Percentiles rank a stretch among this genome's conserved stretches.
phyloP scores from a whole-genome alignment of 305 asterid species.

The Fraxinus nigra region DNA sequence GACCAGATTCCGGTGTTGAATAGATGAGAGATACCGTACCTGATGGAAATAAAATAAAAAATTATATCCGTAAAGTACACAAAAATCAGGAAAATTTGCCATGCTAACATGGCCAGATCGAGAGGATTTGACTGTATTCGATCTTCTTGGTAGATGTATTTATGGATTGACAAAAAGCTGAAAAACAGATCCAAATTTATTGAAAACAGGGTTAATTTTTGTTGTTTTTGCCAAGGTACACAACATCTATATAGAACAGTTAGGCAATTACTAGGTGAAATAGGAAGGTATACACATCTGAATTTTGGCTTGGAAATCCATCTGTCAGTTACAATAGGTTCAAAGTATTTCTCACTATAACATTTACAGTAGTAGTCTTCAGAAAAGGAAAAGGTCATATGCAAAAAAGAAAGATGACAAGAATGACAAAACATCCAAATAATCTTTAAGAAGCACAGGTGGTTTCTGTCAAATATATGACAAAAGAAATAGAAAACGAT shows the following conservation, averaged over 20 bases:
- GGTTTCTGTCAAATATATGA: not conserved
- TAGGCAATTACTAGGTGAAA: not conserved
- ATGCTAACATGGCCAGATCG: not conserved
- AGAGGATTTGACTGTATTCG: not conserved
- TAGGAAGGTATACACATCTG: not conserved
- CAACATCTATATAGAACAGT: not conserved
- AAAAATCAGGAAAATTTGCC: slow-evolving; percentile 1
- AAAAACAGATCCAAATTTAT: not conserved
- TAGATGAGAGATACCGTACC: slow-evolving; percentile 86
- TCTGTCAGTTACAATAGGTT: not conserved
- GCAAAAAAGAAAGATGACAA: not conserved
- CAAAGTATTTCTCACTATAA: not conserved
- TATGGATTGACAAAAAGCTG: not conserved
- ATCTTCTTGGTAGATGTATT: not conserved
- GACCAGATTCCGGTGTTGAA: slow-evolving; percentile 83
- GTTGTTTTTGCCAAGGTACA: not conserved
- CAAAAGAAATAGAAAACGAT: not conserved
- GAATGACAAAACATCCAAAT: not conserved
- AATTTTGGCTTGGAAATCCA: not conserved
- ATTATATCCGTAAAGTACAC: slow-evolving; percentile 23
- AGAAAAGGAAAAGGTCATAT: not conserved
- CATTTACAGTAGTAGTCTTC: not conserved
- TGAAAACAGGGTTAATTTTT: not conserved
- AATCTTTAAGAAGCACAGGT: not conserved
- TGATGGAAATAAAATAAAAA: slow-evolving; percentile 30